Percentiles rank a stretch among this genome's conserved stretches.
phyloP scores from a whole-genome alignment of 2,329 filamentous ascomycete species.

The Ophiosphaerella herpotricha region DNA sequence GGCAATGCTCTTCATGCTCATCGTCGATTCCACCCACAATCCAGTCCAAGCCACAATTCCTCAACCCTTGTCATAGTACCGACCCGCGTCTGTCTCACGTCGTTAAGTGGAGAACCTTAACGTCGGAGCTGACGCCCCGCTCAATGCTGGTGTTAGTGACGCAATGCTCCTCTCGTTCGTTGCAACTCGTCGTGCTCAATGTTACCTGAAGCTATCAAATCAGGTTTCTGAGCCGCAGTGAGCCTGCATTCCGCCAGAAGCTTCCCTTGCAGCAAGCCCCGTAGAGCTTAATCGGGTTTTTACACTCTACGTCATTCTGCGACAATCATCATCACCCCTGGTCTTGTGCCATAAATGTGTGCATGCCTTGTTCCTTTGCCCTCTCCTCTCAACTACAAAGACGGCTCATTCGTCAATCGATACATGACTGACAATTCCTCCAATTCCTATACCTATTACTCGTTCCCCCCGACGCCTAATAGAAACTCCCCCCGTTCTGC shows the following conservation, averaged over 20 bases:
- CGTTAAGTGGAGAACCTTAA: slow-evolving; percentile 29
- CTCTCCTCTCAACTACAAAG: slow-evolving; percentile 31
- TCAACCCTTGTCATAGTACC: slow-evolving; percentile 23
- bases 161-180: slow-evolving; percentile 38
- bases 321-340: slow-evolving; percentile 18
- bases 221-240: slow-evolving; percentile 41
- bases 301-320: slow-evolving; percentile 42
- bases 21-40: slow-evolving; percentile 37
- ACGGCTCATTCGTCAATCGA: slow-evolving; percentile 44
- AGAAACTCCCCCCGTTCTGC: slow-evolving; percentile 46
- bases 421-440: slow-evolving; percentile 56
- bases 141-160: slow-evolving; percentile 39
- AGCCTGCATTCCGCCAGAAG: slow-evolving; percentile 38
- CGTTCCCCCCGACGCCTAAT: slow-evolving; percentile 56
- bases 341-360: slow-evolving; percentile 38
- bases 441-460: slow-evolving; percentile 57
- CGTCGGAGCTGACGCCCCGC: slow-evolving; percentile 40
- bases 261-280: slow-evolving; percentile 36
- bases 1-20: slow-evolving; percentile 26
- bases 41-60: slow-evolving; percentile 37
- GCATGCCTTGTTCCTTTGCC: slow-evolving; percentile 21
- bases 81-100: slow-evolving; percentile 34
- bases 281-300: slow-evolving; percentile 21
- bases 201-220: slow-evolving; percentile 34
- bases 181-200: slow-evolving; percentile 32